phyloP scores from a whole-genome alignment of 108 stramenopile genomes.

The Cyclotella sp. region DNA sequence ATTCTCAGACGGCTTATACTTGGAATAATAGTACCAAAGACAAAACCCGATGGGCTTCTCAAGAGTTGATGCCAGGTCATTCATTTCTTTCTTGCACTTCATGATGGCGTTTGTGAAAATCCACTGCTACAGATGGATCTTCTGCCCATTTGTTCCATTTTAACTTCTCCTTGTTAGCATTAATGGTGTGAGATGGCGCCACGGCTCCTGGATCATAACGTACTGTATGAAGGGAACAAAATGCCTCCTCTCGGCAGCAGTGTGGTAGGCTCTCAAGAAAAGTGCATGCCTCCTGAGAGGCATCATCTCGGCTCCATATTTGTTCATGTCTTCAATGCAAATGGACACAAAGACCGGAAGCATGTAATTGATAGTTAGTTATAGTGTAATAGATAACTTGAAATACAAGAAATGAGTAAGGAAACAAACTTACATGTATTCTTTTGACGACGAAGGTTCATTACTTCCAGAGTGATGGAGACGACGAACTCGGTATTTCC shows the following conservation, averaged over 20 bases:
- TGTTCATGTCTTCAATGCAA: slow-evolving; percentile 10
- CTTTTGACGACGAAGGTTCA: neutral
- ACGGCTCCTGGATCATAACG: neutral
- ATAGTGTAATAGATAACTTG: neutral
- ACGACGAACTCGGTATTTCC: slow-evolving; percentile 17
- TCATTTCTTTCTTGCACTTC: slow-evolving; percentile 31
- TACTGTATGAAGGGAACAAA: neutral
- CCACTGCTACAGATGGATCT: slow-evolving; percentile 12
- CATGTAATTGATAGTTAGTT: neutral
- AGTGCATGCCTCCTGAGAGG: neutral
- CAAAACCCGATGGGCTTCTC: slow-evolving; percentile 38
- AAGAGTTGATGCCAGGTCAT: slow-evolving; percentile 9
- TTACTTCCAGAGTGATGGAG: slow-evolving; percentile 18
- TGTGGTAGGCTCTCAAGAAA: neutral
- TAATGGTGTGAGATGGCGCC: neutral
- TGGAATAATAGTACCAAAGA: slow-evolving; percentile 46
- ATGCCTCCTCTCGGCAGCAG: neutral
- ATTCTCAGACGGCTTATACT: slow-evolving; percentile 33
- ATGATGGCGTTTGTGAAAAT: slow-evolving; percentile 36
- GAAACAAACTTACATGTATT: slow-evolving; percentile 27
- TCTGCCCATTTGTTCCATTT: slow-evolving; percentile 32
- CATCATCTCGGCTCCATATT: slow-evolving; percentile 12
- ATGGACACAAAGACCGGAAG: neutral
- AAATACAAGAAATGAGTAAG: neutral
- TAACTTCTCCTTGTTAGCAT: neutral